Base-by-base conservation (phyloP, 768 basidiomycete species). In the Lanmaoa rubissima region DNA sequence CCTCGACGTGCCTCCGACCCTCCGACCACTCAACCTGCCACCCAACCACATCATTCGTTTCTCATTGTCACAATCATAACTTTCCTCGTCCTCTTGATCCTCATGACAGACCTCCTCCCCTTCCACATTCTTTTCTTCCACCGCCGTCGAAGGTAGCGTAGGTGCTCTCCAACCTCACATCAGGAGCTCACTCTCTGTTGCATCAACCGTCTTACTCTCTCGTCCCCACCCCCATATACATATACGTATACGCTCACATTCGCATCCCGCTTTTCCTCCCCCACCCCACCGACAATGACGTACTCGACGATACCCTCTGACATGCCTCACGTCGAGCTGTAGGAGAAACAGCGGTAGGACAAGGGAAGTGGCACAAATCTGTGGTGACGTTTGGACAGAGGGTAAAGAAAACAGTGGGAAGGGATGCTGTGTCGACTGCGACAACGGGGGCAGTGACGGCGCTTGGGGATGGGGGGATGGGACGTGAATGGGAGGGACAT, bases 311-410 rank as follows among this genome's bases (percentile, higher is more conserved):
- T 2, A 87, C 91, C 64, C 70, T 86, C 73, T 24, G 21, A 24
- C 21, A 24, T 24, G 21, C 69, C 82, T 6, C 80, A 84, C 35
- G 88, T 92, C 16, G 87, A 90, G 69, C 66, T 92, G 24, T 92
- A 24, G 21, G 21, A 82, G 73, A 66, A 69, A 35, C 69, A 71
- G 34, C 55, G 58, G 32, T 51, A 36, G 2, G 11, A 38, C 1
- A 51, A 66, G 21, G 9, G 34, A 58, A 54, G 21, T 24, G 21
- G 21, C 21, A 2, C 21, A 24, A 24, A 24, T 54, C 62, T 0
- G 31, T 40, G 26, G 54, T 57, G 2, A 36, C 35, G 16, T 35
- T 55, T 31, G 46, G 56, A 1, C 48, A 41, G 59, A 24, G 1
- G 51, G 59, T 21, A 60, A 56, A 3, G 68, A 24, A 17, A 64